Evolutionary conservation across 306 rosid genomes (phyloP).

Genomic region (Ziziphus jujuba): DNA sequence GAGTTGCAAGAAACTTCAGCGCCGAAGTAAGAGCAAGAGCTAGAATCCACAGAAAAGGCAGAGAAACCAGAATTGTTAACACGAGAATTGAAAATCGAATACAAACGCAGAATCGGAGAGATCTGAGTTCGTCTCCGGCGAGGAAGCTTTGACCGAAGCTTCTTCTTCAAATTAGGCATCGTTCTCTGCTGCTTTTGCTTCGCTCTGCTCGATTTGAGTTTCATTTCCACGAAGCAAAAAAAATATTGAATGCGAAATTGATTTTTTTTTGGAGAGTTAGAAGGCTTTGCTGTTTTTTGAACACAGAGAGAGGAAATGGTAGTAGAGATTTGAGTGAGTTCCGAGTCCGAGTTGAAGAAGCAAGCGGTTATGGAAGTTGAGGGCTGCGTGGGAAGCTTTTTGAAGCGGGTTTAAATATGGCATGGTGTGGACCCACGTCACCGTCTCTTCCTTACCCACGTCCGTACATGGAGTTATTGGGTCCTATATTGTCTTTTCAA

Average conservation of each 20-base stretch:
- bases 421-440: constrained; percentile 39
- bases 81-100: constrained; percentile 13
- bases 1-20: constrained; percentile 67
- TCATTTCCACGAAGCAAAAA: constrained; percentile 26
- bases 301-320: neutral
- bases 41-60: constrained; percentile 44
- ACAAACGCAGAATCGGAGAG: constrained; percentile 45
- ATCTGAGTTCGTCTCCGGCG: constrained; percentile 59
- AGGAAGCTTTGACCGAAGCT: constrained; percentile 68
- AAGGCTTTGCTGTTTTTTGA: constrained; percentile 8
- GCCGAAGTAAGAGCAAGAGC: constrained; percentile 36
- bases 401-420: neutral
- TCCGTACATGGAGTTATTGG: constrained; percentile 17
- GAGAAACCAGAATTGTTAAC: constrained; percentile 25
- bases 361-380: constrained; percentile 52
- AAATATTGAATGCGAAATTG: neutral
- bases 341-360: neutral
- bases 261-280: constrained; percentile 7
- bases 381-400: constrained; percentile 8
- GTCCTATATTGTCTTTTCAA: neutral
- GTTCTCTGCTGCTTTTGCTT: constrained; percentile 37
- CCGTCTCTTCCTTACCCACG: constrained; percentile 40
- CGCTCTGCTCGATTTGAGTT: constrained; percentile 28
- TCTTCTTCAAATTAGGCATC: constrained; percentile 34
- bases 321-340: constrained; percentile 10